Conservation (phyloP, 176 grass and related monocot species). For the Secale cereale region DNA sequence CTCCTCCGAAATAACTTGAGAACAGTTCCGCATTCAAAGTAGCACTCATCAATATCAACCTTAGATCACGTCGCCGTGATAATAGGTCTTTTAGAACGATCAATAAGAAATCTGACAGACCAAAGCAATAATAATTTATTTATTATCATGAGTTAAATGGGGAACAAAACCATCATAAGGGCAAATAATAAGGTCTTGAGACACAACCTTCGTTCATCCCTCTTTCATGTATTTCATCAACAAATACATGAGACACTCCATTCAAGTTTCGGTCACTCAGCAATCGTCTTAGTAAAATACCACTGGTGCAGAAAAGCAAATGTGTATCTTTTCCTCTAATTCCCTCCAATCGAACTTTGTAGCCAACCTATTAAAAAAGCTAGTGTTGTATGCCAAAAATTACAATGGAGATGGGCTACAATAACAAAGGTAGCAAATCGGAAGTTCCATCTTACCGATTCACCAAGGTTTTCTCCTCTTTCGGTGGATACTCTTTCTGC, state of each 20-base stretch:
- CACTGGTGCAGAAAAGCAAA: conserved; percentile 98
- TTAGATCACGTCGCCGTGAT: conserved; percentile 76
- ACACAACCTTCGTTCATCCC: conserved; percentile 98
- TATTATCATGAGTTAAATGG: conserved; percentile 19
- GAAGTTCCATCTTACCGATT: conserved; percentile 58
- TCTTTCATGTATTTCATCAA: conserved; percentile 99
- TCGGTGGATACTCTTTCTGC: conserved; percentile 95
- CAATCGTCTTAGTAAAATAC: conserved; percentile 91
- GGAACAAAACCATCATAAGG: not conserved
- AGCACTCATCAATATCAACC: conserved; percentile 99
- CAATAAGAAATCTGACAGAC: conserved; percentile 87
- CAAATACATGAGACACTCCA: conserved; percentile 97
- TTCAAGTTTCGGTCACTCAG: conserved; percentile 86
- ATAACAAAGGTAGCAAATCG: not conserved
- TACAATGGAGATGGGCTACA: conserved; percentile 37
- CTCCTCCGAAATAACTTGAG: conserved; percentile 92
- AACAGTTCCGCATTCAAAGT: conserved; percentile 96
- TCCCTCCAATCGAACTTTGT: conserved; percentile 98
- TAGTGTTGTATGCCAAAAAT: conserved; percentile 55
- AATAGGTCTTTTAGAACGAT: conserved; percentile 93
- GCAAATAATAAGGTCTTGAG: not conserved
- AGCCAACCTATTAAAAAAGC: conserved; percentile 90
- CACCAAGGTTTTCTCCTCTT: conserved; percentile 92
- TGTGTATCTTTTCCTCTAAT: conserved; percentile 97
- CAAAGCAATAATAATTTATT: not conserved